A percentile compares a stretch with the other conserved stretches of the same genome.
phyloP scores from a whole-genome alignment of 2,329 filamentous ascomycete genomes.

The Alternaria triticina region DNA sequence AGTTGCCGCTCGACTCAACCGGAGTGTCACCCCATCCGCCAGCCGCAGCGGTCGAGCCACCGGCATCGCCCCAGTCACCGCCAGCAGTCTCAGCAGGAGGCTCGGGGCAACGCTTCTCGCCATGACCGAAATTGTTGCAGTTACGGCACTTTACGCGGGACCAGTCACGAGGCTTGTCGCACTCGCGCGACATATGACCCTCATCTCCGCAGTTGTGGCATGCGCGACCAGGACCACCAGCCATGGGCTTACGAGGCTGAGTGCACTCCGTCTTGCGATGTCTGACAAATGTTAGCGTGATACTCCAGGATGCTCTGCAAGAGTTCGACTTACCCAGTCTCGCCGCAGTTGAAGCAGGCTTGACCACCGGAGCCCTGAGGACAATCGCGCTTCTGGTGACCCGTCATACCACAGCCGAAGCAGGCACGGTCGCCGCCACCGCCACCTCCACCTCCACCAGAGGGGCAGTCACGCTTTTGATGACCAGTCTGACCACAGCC shows the following conservation, averaged over 20 bases:
- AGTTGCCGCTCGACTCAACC: constrained; percentile 18
- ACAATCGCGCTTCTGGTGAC: constrained; percentile 33
- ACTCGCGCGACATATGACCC: constrained; percentile 37
- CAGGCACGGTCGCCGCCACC: constrained; percentile 28
- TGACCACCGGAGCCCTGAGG: constrained; percentile 19
- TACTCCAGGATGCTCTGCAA: neutral
- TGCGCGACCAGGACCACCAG: constrained; percentile 24
- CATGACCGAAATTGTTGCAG: constrained; percentile 57
- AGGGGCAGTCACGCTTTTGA: constrained; percentile 28
- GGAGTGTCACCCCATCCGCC: constrained; percentile 30
- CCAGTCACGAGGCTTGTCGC: constrained; percentile 57
- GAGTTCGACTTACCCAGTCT: constrained; percentile 21
- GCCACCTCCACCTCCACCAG: constrained; percentile 1
- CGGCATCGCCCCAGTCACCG: constrained; percentile 31
- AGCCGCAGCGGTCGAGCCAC: constrained; percentile 19
- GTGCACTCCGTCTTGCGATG: constrained; percentile 36
- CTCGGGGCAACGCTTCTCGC: constrained; percentile 49
- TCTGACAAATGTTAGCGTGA: constrained; percentile 8
- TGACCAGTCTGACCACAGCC: constrained; percentile 34
- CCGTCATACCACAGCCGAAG: constrained; percentile 31
- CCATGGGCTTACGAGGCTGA: constrained; percentile 21
- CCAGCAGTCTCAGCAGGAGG: constrained; percentile 32
- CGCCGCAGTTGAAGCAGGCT: constrained; percentile 41
- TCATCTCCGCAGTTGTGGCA: constrained; percentile 38
- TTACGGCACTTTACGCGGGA: constrained; percentile 65